A percentile compares a stretch with the other conserved stretches of the same genome.
Evolutionary conservation across 1,139 yeast genomes (phyloP).

Genomic region (Geotrichum reessii): DNA sequence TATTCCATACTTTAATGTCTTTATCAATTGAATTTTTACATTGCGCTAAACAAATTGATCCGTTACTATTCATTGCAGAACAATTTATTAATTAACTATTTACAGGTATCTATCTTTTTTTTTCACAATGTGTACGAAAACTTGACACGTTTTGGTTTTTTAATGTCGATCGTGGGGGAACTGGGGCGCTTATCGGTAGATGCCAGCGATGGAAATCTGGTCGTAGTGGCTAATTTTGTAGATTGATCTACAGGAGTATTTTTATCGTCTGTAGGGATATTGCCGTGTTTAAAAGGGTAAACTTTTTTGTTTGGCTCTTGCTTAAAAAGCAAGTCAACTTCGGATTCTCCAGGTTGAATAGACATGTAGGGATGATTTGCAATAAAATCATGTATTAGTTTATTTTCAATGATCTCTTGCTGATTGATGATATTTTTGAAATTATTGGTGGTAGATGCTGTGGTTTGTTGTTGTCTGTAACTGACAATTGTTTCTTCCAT

Average conservation of each 20-base stretch:
- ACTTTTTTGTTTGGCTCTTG: background rate
- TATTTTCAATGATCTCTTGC: conserved; percentile 11
- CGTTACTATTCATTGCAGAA: background rate
- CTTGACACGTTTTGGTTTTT: background rate
- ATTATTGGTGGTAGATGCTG: background rate
- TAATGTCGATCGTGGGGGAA: background rate
- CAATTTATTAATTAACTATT: background rate
- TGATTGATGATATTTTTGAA: background rate
- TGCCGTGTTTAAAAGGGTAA: background rate
- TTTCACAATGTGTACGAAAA: background rate
- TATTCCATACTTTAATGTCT: conserved; percentile 3
- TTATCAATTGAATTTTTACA: background rate
- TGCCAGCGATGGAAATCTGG: background rate
- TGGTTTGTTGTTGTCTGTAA: background rate
- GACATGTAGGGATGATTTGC: conserved; percentile 12
- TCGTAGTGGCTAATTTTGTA: background rate
- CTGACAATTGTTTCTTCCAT: conserved; percentile 57
- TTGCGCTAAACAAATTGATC: background rate
- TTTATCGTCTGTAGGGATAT: background rate
- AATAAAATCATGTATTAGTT: conserved; percentile 9
- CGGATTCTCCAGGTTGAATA: background rate
- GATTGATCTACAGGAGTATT: background rate
- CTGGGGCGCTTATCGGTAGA: background rate
- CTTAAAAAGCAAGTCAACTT: background rate
- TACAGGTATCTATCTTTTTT: background rate